These are phyloP conservation scores for Verticillium tricorpus DNA, from an alignment of 2,329 filamentous ascomycete species.

Conservation along the genomic window DNA sequence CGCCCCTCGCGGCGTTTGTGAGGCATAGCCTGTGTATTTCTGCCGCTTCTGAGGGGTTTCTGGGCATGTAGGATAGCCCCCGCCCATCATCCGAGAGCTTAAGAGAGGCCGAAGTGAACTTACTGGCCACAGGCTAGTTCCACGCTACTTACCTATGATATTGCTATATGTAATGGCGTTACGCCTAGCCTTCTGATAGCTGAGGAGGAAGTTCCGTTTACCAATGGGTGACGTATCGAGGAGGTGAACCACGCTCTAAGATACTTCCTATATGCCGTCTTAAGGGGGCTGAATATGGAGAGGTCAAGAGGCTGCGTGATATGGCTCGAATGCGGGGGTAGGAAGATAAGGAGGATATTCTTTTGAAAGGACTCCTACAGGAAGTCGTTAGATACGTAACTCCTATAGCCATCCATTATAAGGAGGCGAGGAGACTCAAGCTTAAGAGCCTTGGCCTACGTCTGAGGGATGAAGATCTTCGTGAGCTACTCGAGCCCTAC, in stretches of 20 bases:
- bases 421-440: not conserved
- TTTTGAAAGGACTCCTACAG: not conserved
- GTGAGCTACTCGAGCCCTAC: slow-evolving; percentile 13
- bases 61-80: no score
- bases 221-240: not conserved
- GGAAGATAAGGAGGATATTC: not conserved
- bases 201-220: not conserved
- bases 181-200: not conserved
- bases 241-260: not conserved
- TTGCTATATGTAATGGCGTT: not conserved
- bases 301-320: not conserved
- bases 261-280: not conserved
- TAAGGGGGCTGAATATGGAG: not conserved
- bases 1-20: not conserved
- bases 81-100: not conserved
- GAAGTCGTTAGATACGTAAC: slow-evolving; percentile 9
- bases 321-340: not conserved
- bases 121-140: not conserved
- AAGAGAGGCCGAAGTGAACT: not conserved
- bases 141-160: not conserved
- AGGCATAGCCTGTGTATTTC: not conserved
- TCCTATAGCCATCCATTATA: not conserved
- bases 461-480: slow-evolving; percentile 12
- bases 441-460: not conserved
- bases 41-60: not conserved